Evolutionary conservation across 139 green algal genomes (phyloP).

Genomic region (Chlorella vulgaris): DNA sequence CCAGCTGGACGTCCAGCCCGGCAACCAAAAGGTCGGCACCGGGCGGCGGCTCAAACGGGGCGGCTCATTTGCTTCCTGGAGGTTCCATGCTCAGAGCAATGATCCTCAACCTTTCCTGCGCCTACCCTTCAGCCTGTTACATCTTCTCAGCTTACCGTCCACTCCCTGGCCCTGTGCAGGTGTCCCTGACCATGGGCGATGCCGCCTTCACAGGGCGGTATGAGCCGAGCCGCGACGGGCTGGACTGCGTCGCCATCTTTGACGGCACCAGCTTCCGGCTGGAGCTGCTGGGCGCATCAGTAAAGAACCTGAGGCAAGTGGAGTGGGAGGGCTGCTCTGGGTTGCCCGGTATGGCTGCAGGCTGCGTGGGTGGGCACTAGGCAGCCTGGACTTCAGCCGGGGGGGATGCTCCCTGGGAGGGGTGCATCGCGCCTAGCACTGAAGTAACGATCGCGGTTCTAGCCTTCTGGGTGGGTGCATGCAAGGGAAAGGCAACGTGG

Average conservation of each 20-base stretch:
- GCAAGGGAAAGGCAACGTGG: too few relatives aligned
- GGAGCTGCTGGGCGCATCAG: constrained; percentile 21
- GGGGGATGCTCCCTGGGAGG: too few relatives aligned
- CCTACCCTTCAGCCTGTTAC: neutral
- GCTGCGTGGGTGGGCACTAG: too few relatives aligned
- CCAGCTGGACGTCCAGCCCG: constrained; percentile 18
- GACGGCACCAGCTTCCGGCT: constrained; percentile 24
- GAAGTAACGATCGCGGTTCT: too few relatives aligned
- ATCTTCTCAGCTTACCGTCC: neutral
- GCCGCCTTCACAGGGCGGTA: constrained; percentile 9
- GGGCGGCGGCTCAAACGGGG: neutral
- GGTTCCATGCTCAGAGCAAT: too few relatives aligned
- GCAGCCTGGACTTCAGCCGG: too few relatives aligned
- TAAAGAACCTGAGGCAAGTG: constrained; percentile 26
- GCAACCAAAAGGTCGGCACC: constrained; percentile 4
- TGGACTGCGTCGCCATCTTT: constrained; percentile 36
- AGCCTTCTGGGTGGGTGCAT: too few relatives aligned
- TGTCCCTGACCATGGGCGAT: constrained; percentile 12
- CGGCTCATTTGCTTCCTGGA: too few relatives aligned
- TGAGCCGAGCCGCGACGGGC: constrained; percentile 18
- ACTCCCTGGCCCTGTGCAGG: neutral
- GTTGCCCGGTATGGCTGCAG: neutral
- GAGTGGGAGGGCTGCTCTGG: neutral
- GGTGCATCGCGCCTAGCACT: too few relatives aligned
- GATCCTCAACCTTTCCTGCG: too few relatives aligned